Evolutionary conservation across 768 basidiomycete species (phyloP).

Genomic region (Suillus discolor): DNA sequence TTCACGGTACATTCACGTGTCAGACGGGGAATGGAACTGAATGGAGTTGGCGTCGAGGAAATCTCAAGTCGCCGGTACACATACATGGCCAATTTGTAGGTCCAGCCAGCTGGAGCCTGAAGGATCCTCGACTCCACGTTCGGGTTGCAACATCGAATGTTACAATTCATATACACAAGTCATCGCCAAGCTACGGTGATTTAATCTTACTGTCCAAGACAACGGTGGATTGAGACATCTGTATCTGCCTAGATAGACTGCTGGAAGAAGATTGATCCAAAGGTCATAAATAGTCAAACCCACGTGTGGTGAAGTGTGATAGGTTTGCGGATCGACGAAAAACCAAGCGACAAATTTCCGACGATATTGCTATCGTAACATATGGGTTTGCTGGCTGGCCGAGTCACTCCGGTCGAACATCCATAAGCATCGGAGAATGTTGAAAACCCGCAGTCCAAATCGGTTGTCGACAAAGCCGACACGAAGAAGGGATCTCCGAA

Average conservation of each 20-base stretch:
- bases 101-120: too few species aligned
- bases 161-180: background rate
- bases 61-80: background rate
- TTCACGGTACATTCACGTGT: background rate
- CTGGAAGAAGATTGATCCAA: conserved; percentile 1
- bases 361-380: background rate
- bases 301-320: background rate
- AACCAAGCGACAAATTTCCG: background rate
- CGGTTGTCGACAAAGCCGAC: background rate
- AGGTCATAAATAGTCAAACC: background rate
- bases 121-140: background rate
- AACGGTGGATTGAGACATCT: background rate
- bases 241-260: background rate
- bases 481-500: background rate
- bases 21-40: background rate
- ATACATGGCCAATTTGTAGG: background rate
- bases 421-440: background rate
- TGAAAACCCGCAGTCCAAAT: background rate
- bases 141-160: background rate
- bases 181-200: background rate
- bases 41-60: background rate
- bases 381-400: background rate
- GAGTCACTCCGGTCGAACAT: background rate
- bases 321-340: background rate
- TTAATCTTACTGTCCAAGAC: too few species aligned